Evolutionary conservation across 2,329 filamentous ascomycete genomes (phyloP).

Genomic region (Cytospora piceicola): DNA sequence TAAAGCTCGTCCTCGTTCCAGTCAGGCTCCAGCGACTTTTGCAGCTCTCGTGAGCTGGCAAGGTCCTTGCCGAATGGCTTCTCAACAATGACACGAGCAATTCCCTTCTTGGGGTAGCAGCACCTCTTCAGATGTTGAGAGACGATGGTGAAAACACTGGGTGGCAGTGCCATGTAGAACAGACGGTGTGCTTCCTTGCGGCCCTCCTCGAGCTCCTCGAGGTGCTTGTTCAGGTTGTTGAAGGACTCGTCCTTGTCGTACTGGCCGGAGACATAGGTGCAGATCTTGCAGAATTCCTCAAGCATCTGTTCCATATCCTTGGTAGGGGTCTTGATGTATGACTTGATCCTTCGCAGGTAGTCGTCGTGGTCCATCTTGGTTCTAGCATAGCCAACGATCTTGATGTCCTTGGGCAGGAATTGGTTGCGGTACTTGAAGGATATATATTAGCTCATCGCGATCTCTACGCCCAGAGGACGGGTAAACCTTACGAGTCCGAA

Average conservation of each 20-base stretch:
- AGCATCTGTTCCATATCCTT: constrained; percentile 97
- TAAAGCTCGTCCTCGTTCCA: constrained; percentile 99
- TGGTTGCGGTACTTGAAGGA: constrained; percentile 86
- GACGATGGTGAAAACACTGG: constrained; percentile 96
- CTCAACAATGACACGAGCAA: constrained; percentile 96
- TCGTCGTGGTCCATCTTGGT: constrained; percentile 99
- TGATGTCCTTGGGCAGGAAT: constrained; percentile 95
- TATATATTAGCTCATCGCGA: constrained; percentile 25
- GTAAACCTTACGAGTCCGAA: constrained; percentile 82
- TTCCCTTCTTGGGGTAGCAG: constrained; percentile 90
- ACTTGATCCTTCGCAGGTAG: constrained; percentile 91
- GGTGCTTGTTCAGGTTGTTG: constrained; percentile 79
- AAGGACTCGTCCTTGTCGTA: constrained; percentile 98
- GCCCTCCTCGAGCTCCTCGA: constrained; percentile 82
- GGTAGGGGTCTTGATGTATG: constrained; percentile 98
- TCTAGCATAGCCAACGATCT: constrained; percentile 97
- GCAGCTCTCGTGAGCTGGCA: constrained; percentile 88
- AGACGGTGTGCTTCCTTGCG: constrained; percentile 85
- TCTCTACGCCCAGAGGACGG: constrained; percentile 9
- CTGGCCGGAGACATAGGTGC: constrained; percentile 94
- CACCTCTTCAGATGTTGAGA: constrained; percentile 97
- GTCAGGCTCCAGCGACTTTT: constrained; percentile 92
- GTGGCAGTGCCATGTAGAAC: constrained; percentile 99
- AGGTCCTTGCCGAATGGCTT: constrained; percentile 99
- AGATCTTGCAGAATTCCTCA: constrained; percentile 83